Base-by-base conservation (phyloP, 2,329 filamentous ascomycete genomes). In the Fusarium sp. region DNA sequence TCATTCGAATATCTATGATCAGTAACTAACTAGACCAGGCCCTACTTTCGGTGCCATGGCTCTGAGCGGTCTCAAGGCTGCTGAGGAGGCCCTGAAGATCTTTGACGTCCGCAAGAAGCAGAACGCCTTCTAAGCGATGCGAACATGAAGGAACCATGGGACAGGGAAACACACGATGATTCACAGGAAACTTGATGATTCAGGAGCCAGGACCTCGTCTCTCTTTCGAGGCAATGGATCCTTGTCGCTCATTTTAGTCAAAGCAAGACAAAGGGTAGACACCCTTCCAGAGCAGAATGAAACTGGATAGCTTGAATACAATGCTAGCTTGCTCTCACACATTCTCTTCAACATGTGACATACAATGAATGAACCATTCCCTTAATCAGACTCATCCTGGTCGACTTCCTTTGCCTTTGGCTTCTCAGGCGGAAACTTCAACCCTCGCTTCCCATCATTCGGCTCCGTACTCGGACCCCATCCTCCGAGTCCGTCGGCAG, bases 1-100 rank as follows among this genome's bases (percentile, higher is more conserved):
- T 14, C 17, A 27, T 20, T 2, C 2, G 9, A 58, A 4, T 14
- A 20, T n/a, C 4, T 4, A 7, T 6, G 15, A 50, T 5, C 25
- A 32, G 9, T 33, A 47, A 10, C 70, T 72, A 50, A 73, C 40
- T 8, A 3, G 0, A 20, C 4, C 12, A 86, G 84, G 90, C 3
- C 94, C 94, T 43, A 96, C 94, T 1, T 97, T 97, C 81, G 94
- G 94, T 66, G 95, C 95, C 62, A 98, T 98, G 95, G 94, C 90
- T 22, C 88, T 97, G 43, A 93, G 90, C 66, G 95, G 95, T 76
- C 93, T 97, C 80, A 97, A 97, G 89, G 95, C 95, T 79, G 95
- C 95, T 11, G 95, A 98, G 86, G 95, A 96, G 84, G 93, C 93
- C 0, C 85, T 97, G 74, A 90, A 88, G 75, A 88, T 97, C 66